Base-by-base conservation (phyloP, 108 stramenopile genomes). In the Skeletonema tropicum region DNA sequence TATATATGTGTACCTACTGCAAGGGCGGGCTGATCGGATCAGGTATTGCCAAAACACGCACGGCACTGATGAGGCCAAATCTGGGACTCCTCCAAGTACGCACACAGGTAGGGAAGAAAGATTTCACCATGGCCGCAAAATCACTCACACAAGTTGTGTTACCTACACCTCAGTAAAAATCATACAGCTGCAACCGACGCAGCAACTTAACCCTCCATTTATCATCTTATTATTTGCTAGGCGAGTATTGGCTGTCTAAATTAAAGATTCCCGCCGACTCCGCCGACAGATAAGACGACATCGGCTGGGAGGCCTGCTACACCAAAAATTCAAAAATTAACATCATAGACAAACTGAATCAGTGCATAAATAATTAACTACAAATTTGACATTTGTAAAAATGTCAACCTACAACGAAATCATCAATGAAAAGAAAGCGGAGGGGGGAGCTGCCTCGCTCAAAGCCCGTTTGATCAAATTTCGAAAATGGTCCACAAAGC, bases 401-500 rank as follows among this genome's bases (percentile, higher is more conserved):
- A 55, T 29, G 12, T 46, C 31, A 21, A 38, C 70, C 55, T 80
- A 80, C 73, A 80, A 80, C 31, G 79, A 74, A 55, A 60, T 80
- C 12, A 70, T 80, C 41, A 68, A 65, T 36, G 79, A 65, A 31
- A 57, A 64, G n/a, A 25, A 60, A 14, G 55, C 71, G 9, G 72
- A 68, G 3, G 83, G 86, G 31, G 91, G 88, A 19, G 83, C 77
- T 5, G 71, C 79, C 35, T 77, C 89, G 12, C 82, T 95, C 12
- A 86, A 90, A 39, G 64, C 63, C 38, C 88, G 94, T 6, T 79
- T 95, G 36, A 67, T 83, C 6, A 68, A 71, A 19, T 91, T 95
- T 82, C 92, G 94, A 9, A 83, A 88, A 60, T 95, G 94, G 94
- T 70, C 89, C 17, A 72, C 77, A 6, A 82, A 90, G 36, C 85